Evolutionary conservation across 805 yeast species (phyloP), one percentile per base, ranked within the genome.

Genomic region (Henningerozyma blattae): DNA sequence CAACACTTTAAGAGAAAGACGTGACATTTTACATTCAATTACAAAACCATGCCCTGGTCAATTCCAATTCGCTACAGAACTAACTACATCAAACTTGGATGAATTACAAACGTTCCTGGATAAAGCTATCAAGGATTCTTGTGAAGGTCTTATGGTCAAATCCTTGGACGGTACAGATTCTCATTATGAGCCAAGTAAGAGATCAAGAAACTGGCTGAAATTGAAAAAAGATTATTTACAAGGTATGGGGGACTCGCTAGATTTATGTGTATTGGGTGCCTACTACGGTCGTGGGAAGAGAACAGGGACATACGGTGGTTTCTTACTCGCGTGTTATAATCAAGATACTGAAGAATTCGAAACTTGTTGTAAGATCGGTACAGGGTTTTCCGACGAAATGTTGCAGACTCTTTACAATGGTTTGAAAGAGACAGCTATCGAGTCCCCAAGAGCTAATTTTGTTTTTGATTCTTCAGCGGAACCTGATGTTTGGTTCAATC

Each of bases 131-230:
- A 77, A 79, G 46, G 91, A 82, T 47, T 65, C 85, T 13, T 91
- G 98, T 54, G 98, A 91, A 57, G 98, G 98, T 0, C 66, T 91
- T 33, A 91, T 91, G 98, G 87, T 91, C 28, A 91, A 91, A 54
- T 75, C 84, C 58, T 61, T 89, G 25, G 78, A 81, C 36, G 94
- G 94, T 1, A 55, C 55, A 10, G 95, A 86, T 32, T 78, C 93
- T 3, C 72, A 63, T 34, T 91, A 91, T 54, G 95, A 91, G 59
- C 98, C 98, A 15, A 82, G 94, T 17, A 89, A 89, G 56, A 70
- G 98, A 52, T 83, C 95, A 2, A 67, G 95, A 37, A 87, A 91
- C 56, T 91, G 98, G 98, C 67, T 91, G 41, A 91, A 91, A 52
- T 64, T 91, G 52, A 91, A 91, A 58, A 91, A 91, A 57, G 98